These are phyloP conservation scores for Wickerhamiella kurtzmanii DNA, from an alignment of 805 yeast species.

Conservation along the genomic window DNA sequence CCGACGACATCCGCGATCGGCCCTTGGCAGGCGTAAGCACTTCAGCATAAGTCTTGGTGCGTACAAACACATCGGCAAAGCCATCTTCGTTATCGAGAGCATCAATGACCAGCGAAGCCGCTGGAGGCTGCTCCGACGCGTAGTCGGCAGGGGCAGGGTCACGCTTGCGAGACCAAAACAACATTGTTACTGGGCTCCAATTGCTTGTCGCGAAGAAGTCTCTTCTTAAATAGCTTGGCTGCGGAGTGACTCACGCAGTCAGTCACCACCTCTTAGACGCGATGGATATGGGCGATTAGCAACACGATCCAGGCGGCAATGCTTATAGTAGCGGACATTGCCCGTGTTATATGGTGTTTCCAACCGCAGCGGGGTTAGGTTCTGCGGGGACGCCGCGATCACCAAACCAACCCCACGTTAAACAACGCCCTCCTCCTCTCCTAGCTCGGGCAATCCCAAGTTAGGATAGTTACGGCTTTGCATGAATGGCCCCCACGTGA, in stretches of 20 bases:
- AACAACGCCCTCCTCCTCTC: too few species aligned
- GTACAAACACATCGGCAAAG: constrained; percentile 34
- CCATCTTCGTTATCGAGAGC: constrained; percentile 25
- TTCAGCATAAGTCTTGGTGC: constrained; percentile 41
- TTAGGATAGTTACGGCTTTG: too few species aligned
- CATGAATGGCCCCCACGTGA: too few species aligned
- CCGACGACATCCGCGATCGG: background rate
- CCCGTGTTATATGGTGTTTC: background rate
- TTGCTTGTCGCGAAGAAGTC: background rate
- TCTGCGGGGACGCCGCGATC: background rate
- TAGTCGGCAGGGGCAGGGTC: constrained; percentile 3
- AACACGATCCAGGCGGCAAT: too few species aligned
- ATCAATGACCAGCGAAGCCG: constrained; percentile 11
- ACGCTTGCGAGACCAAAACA: constrained; percentile 6
- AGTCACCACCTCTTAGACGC: background rate
- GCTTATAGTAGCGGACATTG: too few species aligned
- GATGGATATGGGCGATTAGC: too few species aligned
- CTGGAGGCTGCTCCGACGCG: constrained; percentile 1
- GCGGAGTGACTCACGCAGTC: background rate
- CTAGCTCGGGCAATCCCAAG: too few species aligned
- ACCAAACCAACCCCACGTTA: too few species aligned
- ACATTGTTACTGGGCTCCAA: background rate
- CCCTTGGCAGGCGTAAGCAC: background rate
- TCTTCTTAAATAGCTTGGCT: background rate
- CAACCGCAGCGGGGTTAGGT: background rate